Evolutionary conservation across 1,284 basidiomycete species (phyloP), one percentile per base, ranked within the genome.

Genomic region (Moesziomyces antarcticus): DNA sequence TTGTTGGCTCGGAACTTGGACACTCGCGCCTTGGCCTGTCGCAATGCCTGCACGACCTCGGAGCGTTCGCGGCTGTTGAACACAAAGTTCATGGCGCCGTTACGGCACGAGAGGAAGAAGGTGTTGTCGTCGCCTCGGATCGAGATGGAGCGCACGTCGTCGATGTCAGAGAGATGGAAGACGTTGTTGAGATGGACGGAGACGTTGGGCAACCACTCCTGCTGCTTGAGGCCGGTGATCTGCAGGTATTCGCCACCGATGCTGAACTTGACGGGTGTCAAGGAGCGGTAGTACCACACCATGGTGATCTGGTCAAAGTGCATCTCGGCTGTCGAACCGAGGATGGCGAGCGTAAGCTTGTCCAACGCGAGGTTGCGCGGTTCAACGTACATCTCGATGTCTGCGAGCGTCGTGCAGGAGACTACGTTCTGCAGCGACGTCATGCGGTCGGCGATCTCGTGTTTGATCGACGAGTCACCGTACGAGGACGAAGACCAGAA

Each of bases 51-150:
- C 13, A 82, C 80, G 50, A 82, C 77, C 20, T 79, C 77, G 22
- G 73, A 54, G 11, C 80, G 71, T 41, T 82, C 77, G 5, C 68
- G 70, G 45, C 75, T 76, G 65, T 74, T 77, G 78, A 82, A 82
- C 33, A 82, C 67, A 55, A 79, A 80, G 21, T 75, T 79, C 47
- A 78, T 65, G 33, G 66, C 69, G 50, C 80, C 79, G 18, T 73
- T 78, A 18, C 78, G 70, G 49, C 77, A 79, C 6, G 77, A 79
- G 24, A 82, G 50, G 65, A 82, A 77, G 71, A 82, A 82, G 16
- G 80, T 79, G 59, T 75, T 82, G 61, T 82, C 80, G 47, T 82
- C 80, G 22, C 80, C 79, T n/a, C 80, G 75, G 45, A 75, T 73
- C 51, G 80, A 75, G 50, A 78, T 64, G 37, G 75, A 68, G 10